These are phyloP conservation scores for Arachis monticola DNA, from an alignment of 331 rosid species.

Conservation along the genomic window DNA sequence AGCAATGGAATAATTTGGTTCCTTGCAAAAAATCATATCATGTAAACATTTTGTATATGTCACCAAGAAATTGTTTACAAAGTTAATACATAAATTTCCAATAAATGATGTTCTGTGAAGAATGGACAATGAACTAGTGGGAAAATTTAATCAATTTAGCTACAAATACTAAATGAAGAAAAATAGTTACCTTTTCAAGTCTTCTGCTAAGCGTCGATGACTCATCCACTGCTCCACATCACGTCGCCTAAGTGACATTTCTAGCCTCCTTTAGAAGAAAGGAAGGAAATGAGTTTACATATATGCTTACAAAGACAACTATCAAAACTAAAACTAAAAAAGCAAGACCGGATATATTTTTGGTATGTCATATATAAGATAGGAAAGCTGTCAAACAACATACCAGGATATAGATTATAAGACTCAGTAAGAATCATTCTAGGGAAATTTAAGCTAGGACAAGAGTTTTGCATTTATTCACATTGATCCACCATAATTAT, in stretches of 20 bases:
- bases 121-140: not conserved
- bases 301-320: conserved; percentile 14
- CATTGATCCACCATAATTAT: not conserved
- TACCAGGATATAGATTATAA: not conserved
- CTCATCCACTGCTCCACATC: conserved; percentile 94
- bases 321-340: not conserved
- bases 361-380: not conserved
- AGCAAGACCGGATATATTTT: not conserved
- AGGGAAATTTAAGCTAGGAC: not conserved
- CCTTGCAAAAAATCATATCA: not conserved
- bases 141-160: conserved; percentile 16
- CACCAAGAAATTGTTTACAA: not conserved
- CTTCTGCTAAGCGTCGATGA: conserved; percentile 66
- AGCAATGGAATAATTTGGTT: not conserved
- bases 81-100: not conserved
- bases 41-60: not conserved
- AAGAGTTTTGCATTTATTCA: not conserved
- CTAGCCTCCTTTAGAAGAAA: conserved; percentile 58
- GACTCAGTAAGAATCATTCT: not conserved
- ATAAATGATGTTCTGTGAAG: conserved; percentile 8
- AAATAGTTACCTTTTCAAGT: conserved; percentile 54
- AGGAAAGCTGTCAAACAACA: not conserved
- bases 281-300: not conserved
- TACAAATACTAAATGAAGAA: conserved; percentile 20
- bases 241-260: conserved; percentile 74